phyloP scores from a whole-genome alignment of 2,329 filamentous ascomycete species.

The Epichloe coenophiala region DNA sequence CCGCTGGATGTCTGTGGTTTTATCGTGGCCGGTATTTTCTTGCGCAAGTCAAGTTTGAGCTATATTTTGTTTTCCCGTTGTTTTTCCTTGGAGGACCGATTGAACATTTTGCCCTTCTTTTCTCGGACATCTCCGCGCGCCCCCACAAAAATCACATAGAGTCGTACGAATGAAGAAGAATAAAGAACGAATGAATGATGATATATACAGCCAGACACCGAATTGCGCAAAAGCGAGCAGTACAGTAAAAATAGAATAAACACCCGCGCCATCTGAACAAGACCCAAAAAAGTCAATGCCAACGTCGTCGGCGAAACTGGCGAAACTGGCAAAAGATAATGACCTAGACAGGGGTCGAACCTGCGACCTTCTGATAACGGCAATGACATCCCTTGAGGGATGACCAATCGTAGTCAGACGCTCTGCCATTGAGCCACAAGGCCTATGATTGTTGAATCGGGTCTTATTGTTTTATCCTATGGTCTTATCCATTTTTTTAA shows the following conservation, averaged over 20 bases:
- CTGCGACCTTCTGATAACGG: conserved; percentile 12
- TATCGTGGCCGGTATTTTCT: neutral
- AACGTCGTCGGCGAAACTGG: no score
- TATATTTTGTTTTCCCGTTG: neutral
- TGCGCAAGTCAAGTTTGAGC: neutral
- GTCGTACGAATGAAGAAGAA: no score
- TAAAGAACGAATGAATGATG: no score
- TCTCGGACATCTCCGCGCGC: no score
- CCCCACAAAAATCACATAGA: no score
- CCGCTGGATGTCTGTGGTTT: neutral
- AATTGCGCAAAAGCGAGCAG: no score
- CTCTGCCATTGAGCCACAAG: conserved; percentile 28
- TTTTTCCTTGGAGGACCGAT: no score
- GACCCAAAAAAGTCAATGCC: no score
- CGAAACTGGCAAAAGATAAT: conserved; percentile 1
- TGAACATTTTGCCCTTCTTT: no score
- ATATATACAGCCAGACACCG: no score
- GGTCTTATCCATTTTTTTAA: neutral
- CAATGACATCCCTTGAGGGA: neutral
- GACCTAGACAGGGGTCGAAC: conserved; percentile 14
- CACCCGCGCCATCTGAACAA: no score
- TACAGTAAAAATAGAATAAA: no score
- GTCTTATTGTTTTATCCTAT: neutral
- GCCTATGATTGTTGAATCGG: conserved; percentile 3
- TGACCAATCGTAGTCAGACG: conserved; percentile 25